Base-by-base conservation (phyloP, 2,329 filamentous ascomycete genomes). In the Diaporthe nobilis region DNA sequence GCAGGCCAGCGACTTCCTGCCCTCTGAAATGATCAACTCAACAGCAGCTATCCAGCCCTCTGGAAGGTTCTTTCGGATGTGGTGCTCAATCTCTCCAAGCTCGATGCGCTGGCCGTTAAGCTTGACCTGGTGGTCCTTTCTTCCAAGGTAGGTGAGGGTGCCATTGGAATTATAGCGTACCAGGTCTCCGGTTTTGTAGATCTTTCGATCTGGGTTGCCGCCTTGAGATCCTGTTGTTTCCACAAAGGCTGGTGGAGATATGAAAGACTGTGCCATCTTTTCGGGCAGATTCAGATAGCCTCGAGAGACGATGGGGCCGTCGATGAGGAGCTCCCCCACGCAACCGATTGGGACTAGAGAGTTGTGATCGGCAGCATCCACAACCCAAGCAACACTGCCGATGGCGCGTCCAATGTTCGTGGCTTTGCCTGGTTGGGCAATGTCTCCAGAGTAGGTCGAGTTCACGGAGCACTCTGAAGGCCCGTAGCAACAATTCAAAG, bases 41-140 rank as follows among this genome's bases (percentile, higher is more conserved):
- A 79, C 82, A 2, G 80, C 80, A 25, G 81, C 79, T 25, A 44
- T 79, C 22, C 77, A 79, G 13, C 77, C 78, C 20, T 71, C 55
- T 8, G 80, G 79, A 15, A 81, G 76, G 58, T 53, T 34, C 22
- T 53, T 49, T 9, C 65, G 68, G 20, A 77, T 68, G 22, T 77
- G 71, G 63, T 73, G 60, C 57, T 79, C 78, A 20, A 78, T 68
- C 20, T 77, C 77, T 25, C 70, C 77, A 0, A 88, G 82, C 81
- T 88, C 91, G 72, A 90, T 83, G 71, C 89, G 81, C 73, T 86
- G 90, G 58, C 91, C 91, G 25, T 85, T 84, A 13, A 91, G 81
- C 78, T 92, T 92, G 53, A 91, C 85, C 79, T 91, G 89, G 0
- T 83, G 84, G 77, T 91, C 90, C 77, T 88, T 89, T 39, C 90